Evolutionary conservation across 345 rosid species (phyloP), one percentile per base, ranked within the genome.

Genomic region (Aegle marmelos): DNA sequence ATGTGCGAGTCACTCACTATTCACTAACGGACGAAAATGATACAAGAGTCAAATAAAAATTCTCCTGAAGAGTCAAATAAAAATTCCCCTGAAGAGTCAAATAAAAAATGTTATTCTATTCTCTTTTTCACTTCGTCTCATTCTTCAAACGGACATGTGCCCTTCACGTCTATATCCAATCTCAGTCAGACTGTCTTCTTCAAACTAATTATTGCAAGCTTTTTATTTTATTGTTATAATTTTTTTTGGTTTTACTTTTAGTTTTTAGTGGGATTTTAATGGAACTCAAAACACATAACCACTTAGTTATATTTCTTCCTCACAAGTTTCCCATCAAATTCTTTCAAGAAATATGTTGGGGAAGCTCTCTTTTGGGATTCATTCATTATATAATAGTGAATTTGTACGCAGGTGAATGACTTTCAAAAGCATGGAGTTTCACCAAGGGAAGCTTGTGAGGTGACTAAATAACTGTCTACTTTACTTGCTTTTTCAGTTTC

Each of bases 401-500:
- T 16, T 53, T 11, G 68, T 77, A 61, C 77, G 57, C 36, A 27
- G 76, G 17, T 22, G 37, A 14, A 10, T 6, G 7, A 22, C 22
- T 58, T 2, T 9, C 8, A 27, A 21, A 76, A 70, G n/a, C 71
- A 90, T 89, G 94, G 88, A 83, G 73, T 83, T 84, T 58, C 85
- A 87, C 72, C 86, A 85, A 74, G 79, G 73, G 82, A 91, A 83
- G 70, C 79, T 84, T 72, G 89, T 90, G 84, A 90, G 93, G 94
- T 89, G 74, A 70, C 28, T 69, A 50, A 50, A 1, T 50, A 16
- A 50, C 56, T 17, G 21, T 50, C 21, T 50, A 16, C 22, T 50
- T 8, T 37, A 9, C 28, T 74, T 30, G 77, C 7, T 48, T 57
- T 83, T 69, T 59, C 70, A 48, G 36, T 39, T 59, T 58, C 45